Evolutionary conservation across 2,329 filamentous ascomycete genomes (phyloP), one percentile per base, ranked within the genome.

Genomic region (Alternaria brassicicola): DNA sequence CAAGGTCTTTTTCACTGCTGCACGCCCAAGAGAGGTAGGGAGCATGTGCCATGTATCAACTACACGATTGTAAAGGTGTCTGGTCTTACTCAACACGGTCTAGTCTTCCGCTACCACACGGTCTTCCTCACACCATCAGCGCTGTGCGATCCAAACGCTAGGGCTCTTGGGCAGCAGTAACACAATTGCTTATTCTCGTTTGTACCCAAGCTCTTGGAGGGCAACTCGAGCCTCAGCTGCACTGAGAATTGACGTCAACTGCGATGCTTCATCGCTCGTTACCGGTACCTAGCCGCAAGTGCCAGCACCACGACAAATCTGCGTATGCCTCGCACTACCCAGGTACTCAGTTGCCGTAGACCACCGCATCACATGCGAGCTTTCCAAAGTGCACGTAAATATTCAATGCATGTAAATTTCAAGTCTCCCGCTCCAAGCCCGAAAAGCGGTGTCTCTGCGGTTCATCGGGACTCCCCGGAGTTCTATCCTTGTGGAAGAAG

Each of bases 361-460:
- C 13, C 21, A 35, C 13, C 21, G 33, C 9, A 47, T 47, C 47
- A n/a, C 25, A 41, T 25, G 35, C 15, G 8, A 28, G 23, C n/a
- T 36, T 21, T 17, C 19, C 17, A 21, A 8, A 33, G 42, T 19
- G 36, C 42, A 21, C 38, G 41, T 35, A 10, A 36, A 45, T 17
- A 50, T 39, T 55, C 21, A 46, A 30, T 42, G 28, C 39, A 33
- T 15, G 28, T 45, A 28, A 35, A 31, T 47, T 47, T 25, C 46
- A 38, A 21, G 17, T 31, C 35, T 33, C 17, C 38, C 43, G 23
- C 23, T 25, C 13, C 15, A n/a, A n/a, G 28, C 39, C 65, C 66
- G 46, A 41, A 23, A 61, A 55, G 61, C 55, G 62, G 59, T 54
- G 39, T 38, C 55, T 61, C 48, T 52, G 25, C 67, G 62, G 64